These are phyloP conservation scores for Fusarium globosum DNA, from an alignment of 2,329 filamentous ascomycete species.

Conservation along the genomic window DNA sequence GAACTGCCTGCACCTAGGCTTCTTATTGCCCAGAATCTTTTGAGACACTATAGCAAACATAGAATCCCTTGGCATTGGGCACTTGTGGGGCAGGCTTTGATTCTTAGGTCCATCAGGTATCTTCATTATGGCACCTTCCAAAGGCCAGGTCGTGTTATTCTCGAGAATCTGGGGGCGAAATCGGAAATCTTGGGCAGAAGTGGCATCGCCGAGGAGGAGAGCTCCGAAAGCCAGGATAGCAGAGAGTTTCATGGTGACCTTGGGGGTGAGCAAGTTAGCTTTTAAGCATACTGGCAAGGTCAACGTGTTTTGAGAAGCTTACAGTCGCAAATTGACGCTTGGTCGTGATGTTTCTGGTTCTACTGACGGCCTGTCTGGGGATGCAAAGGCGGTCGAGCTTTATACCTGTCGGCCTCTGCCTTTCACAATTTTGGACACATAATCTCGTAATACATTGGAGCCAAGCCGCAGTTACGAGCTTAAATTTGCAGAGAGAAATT, in stretches of 20 bases:
- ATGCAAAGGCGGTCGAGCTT: background rate
- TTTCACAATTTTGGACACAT: too few relatives aligned
- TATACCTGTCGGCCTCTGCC: background rate
- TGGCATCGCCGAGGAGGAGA: background rate
- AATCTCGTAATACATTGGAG: too few relatives aligned
- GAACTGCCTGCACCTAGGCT: background rate
- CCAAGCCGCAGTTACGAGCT: too few relatives aligned
- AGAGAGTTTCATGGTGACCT: background rate
- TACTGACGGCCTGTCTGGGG: background rate
- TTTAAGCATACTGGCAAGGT: background rate
- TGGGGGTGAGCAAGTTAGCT: accelerated
- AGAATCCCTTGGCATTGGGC: background rate
- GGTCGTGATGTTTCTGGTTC: background rate
- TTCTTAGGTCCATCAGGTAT: background rate
- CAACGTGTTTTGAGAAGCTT: background rate
- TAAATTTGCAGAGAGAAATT: too few relatives aligned
- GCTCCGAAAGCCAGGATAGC: background rate
- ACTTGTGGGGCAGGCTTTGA: background rate
- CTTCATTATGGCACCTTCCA: background rate
- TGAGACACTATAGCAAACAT: accelerated
- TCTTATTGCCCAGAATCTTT: background rate
- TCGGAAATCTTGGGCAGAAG: background rate
- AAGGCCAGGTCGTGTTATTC: slow-evolving; percentile 6
- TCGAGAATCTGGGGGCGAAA: background rate
- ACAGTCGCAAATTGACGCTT: background rate